Conservation (phyloP, 2,329 filamentous ascomycete species). For the Ascochyta fabae region DNA sequence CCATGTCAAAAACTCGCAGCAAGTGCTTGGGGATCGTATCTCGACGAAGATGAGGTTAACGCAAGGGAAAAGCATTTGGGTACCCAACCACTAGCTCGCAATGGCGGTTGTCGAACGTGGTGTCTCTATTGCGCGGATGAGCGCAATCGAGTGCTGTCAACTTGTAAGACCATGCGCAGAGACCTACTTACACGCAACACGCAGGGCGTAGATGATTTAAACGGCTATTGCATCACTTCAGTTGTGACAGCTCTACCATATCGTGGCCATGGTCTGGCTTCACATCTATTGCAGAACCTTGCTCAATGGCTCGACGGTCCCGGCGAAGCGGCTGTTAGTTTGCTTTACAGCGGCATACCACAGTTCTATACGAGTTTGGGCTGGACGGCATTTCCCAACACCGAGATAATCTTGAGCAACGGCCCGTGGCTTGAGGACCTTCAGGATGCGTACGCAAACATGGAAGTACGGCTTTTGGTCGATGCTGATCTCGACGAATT, state of each 20-base stretch:
- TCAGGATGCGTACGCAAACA: not conserved
- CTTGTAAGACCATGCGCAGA: slow-evolving; percentile 6
- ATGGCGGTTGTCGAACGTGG: slow-evolving; percentile 11
- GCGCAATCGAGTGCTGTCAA: not conserved
- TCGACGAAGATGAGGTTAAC: slow-evolving; percentile 8
- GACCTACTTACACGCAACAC: not conserved
- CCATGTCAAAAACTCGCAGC: slow-evolving; percentile 4
- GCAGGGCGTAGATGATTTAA: not conserved
- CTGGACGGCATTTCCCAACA: not conserved
- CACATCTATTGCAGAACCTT: slow-evolving; percentile 1
- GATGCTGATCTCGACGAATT: not conserved
- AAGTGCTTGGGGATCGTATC: slow-evolving; percentile 1
- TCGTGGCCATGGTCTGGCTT: slow-evolving; percentile 13
- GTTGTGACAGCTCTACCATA: slow-evolving; percentile 1
- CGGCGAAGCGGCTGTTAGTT: not conserved
- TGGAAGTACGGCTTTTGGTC: not conserved
- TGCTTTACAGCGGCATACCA: slow-evolving; percentile 9
- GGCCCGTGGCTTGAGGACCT: slow-evolving; percentile 3
- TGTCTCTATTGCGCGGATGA: slow-evolving; percentile 6
- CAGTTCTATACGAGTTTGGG: slow-evolving; percentile 3
- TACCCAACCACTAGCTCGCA: not conserved
- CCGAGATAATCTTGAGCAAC: not conserved
- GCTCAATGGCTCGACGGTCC: slow-evolving; percentile 11
- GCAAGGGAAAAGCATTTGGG: not conserved
- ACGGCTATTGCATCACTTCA: slow-evolving; percentile 5